Evolutionary conservation across 306 rosid genomes (phyloP).

Genomic region (Trichosanthes cucumerina): DNA sequence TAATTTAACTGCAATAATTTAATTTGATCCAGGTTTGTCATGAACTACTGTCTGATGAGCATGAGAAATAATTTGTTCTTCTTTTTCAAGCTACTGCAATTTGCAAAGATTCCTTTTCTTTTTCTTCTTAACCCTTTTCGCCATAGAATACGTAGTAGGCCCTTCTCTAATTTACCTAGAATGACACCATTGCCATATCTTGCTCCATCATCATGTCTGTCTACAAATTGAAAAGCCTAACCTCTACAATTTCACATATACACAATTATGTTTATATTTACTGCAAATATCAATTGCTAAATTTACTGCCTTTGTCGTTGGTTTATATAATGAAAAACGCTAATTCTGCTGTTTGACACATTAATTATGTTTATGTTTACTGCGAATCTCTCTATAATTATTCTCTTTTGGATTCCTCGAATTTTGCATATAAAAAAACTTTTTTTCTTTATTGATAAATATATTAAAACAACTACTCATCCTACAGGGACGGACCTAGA

Average conservation of each 20-base stretch:
- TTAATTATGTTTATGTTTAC: no score
- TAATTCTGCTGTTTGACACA: no score
- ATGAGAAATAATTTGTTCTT: neutral
- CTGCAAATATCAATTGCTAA: neutral
- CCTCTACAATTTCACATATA: neutral
- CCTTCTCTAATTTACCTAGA: neutral
- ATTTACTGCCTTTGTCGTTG: neutral
- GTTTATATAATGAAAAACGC: neutral
- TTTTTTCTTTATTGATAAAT: no score
- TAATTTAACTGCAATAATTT: no score
- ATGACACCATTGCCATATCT: neutral
- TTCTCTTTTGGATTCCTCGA: no score
- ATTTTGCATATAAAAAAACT: no score
- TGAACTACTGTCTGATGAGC: neutral
- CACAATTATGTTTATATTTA: neutral
- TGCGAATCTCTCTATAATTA: no score
- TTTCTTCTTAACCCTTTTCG: no score
- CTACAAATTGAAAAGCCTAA: neutral
- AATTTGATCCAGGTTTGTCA: neutral
- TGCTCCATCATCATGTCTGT: neutral
- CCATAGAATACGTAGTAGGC: neutral
- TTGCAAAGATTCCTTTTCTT: neutral
- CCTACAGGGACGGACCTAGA: no score
- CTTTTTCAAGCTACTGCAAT: neutral
- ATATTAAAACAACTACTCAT: no score